A percentile compares a stretch with the other conserved stretches of the same genome.
Evolutionary conservation across 2,329 filamentous ascomycete species (phyloP).

Genomic region (Cladophialophora yegresii): DNA sequence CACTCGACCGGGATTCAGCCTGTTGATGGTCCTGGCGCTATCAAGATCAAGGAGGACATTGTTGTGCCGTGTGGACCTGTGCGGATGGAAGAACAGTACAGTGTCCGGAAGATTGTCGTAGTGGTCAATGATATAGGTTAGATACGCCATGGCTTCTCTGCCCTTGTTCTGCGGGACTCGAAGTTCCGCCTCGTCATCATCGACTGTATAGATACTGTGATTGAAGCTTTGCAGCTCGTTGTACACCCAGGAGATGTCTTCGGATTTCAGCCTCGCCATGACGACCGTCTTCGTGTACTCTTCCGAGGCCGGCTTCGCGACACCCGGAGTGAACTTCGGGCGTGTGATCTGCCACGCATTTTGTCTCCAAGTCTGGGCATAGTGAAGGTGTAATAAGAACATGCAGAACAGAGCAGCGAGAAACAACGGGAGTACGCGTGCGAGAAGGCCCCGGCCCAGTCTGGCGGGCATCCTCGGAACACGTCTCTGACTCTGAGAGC

Average conservation of each 20-base stretch:
- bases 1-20: slow-evolving; percentile 54
- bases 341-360: too few relatives aligned
- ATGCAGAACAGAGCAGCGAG: too few relatives aligned
- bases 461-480: too few relatives aligned
- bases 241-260: slow-evolving; percentile 49
- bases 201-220: slow-evolving; percentile 44
- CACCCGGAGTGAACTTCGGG: too few relatives aligned
- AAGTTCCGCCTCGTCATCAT: slow-evolving; percentile 1
- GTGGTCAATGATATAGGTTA: slow-evolving; percentile 52
- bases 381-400: too few relatives aligned
- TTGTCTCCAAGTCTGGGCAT: too few relatives aligned
- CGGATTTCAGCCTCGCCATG: slow-evolving; percentile 49
- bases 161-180: slow-evolving; percentile 48
- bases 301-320: neutral
- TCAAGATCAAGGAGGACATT: slow-evolving; percentile 43
- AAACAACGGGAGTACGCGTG: too few relatives aligned
- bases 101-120: slow-evolving; percentile 48
- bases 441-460: too few relatives aligned
- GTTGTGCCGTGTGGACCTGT: slow-evolving; percentile 53
- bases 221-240: slow-evolving; percentile 26
- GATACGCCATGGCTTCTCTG: slow-evolving; percentile 51
- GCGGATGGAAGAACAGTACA: slow-evolving; percentile 52
- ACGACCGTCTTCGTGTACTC: slow-evolving; percentile 46
- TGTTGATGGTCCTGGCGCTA: slow-evolving; percentile 44
- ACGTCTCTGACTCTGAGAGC: too few relatives aligned